These are phyloP conservation scores for Calonectria hawksworthii DNA, from an alignment of 2,329 filamentous ascomycete genomes.

Conservation along the genomic window DNA sequence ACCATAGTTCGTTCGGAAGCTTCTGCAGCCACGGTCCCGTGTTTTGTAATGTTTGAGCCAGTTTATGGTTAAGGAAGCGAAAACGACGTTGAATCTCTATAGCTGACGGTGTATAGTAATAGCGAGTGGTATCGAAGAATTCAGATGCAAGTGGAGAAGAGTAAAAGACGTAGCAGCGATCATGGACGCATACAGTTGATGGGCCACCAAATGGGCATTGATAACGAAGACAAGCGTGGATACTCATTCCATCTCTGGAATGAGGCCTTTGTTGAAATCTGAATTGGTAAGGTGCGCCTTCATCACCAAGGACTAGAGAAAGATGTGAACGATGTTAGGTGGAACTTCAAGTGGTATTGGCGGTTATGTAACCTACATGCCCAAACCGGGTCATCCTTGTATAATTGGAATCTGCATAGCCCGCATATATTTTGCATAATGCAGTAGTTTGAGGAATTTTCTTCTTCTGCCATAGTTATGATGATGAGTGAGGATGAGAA, in stretches of 20 bases:
- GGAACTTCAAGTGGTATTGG: not conserved
- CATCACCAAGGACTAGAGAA: not conserved
- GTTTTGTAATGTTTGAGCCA: not conserved
- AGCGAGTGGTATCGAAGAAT: not conserved
- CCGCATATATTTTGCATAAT: not conserved
- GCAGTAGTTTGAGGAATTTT: not conserved
- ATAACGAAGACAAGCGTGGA: not conserved
- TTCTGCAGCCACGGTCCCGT: not conserved
- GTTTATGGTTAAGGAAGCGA: not conserved
- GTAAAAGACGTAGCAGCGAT: not conserved
- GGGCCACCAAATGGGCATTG: not conserved
- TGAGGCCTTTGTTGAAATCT: not conserved
- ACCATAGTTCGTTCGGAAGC: not conserved
- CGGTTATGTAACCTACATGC: not conserved
- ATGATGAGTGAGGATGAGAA: not conserved
- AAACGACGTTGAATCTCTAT: not conserved
- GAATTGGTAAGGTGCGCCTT: not conserved
- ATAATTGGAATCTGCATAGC: not conserved
- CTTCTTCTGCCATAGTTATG: not conserved
- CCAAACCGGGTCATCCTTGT: not conserved
- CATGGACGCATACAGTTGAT: not conserved
- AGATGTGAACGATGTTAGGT: not conserved
- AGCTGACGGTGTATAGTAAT: not conserved
- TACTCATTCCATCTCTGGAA: not conserved
- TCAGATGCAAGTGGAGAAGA: too few relatives aligned